phyloP scores from a whole-genome alignment of 176 grass and related monocot genomes.

The Musa itinerans region DNA sequence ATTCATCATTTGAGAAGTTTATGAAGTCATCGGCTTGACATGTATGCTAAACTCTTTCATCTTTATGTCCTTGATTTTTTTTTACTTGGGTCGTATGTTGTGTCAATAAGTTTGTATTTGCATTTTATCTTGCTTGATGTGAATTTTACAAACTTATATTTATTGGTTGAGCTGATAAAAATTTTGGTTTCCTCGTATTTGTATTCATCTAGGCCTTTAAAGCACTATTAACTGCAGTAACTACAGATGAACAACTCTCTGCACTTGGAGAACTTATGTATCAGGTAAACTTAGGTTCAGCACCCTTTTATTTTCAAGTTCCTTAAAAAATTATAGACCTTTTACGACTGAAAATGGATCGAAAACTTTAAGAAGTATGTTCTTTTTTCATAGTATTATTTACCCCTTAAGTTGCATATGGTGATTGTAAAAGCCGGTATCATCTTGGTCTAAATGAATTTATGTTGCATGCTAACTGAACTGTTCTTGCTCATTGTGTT shows the following conservation, averaged over 20 bases:
- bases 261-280: constrained; percentile 90
- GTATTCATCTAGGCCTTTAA: constrained; percentile 54
- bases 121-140: background rate
- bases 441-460: background rate
- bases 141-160: background rate
- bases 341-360: background rate
- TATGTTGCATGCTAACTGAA: background rate
- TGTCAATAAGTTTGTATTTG: background rate
- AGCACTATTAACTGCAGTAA: constrained; percentile 68
- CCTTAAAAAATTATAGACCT: too few species aligned
- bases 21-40: too few species aligned
- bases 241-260: constrained; percentile 80
- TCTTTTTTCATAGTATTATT: background rate
- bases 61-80: too few species aligned
- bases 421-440: background rate
- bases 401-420: background rate
- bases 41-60: too few species aligned
- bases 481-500: background rate
- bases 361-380: background rate
- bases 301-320: background rate
- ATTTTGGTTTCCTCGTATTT: constrained; percentile 7
- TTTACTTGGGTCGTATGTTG: background rate
- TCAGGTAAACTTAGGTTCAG: constrained; percentile 42
- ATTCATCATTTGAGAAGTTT: too few species aligned
- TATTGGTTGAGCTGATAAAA: too few species aligned